Conservation (phyloP, 228 moss, liverwort and hornwort genomes). For the Sphagnum fallax region DNA sequence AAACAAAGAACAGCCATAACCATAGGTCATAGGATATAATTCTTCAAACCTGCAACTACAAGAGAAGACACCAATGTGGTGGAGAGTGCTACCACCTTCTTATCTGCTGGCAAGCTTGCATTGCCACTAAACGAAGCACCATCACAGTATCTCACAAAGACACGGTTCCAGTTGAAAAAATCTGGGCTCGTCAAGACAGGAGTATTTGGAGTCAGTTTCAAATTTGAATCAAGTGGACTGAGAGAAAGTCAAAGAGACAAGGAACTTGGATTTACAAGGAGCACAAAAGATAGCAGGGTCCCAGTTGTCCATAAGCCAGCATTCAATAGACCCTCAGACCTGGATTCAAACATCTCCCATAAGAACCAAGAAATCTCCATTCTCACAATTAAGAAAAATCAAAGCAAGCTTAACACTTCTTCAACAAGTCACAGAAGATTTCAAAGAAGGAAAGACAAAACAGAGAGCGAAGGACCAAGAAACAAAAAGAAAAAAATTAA, state of each 20-base stretch:
- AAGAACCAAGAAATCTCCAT: too few relatives aligned
- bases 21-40: not conserved
- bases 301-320: too few relatives aligned
- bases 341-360: too few relatives aligned
- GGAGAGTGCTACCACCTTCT: conserved; percentile 14
- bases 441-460: too few relatives aligned
- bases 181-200: conserved; percentile 23
- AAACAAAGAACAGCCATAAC: not conserved
- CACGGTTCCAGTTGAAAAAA: conserved; percentile 82
- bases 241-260: not conserved
- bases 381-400: too few relatives aligned
- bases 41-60: too few relatives aligned
- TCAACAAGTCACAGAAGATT: too few relatives aligned
- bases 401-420: too few relatives aligned
- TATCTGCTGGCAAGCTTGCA: conserved; percentile 20
- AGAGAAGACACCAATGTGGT: too few relatives aligned
- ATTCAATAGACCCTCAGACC: too few relatives aligned
- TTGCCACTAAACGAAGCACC: conserved; percentile 80
- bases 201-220: not conserved
- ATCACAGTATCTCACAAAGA: conserved; percentile 80
- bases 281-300: not conserved
- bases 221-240: not conserved
- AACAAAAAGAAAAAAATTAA: too few relatives aligned
- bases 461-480: too few relatives aligned
- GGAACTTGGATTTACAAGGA: not conserved